Percentiles rank a stretch among this genome's conserved stretches.
Evolutionary conservation across 768 basidiomycete genomes (phyloP).

Genomic region (Leccinum boreale): DNA sequence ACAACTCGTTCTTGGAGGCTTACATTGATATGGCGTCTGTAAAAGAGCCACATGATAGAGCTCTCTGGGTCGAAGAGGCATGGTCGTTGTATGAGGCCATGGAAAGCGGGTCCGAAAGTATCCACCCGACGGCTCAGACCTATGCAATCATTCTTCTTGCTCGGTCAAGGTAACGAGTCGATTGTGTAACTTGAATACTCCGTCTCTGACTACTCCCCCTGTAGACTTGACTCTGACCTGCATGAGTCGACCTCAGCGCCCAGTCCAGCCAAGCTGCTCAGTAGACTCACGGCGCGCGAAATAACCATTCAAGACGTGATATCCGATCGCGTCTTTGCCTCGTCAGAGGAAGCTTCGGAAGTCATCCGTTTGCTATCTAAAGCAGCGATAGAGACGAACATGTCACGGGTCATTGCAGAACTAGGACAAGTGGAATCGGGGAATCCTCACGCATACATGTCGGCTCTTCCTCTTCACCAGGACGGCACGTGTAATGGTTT

Average conservation of each 20-base stretch:
- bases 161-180: conserved; percentile 45
- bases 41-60: conserved; percentile 42
- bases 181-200: conserved; percentile 33
- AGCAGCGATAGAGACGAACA: conserved; percentile 55
- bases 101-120: conserved; percentile 45
- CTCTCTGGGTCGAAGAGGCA: conserved; percentile 60
- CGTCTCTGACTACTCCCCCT: conserved; percentile 15
- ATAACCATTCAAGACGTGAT: conserved; percentile 52
- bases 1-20: conserved; percentile 66
- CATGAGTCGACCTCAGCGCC: conserved; percentile 14
- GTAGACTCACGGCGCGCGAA: conserved; percentile 44
- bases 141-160: conserved; percentile 69
- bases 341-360: conserved; percentile 52
- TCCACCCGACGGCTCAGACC: conserved; percentile 52
- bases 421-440: conserved; percentile 62
- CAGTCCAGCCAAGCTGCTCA: conserved; percentile 36
- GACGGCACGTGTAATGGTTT: conserved; percentile 98
- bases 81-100: conserved; percentile 59
- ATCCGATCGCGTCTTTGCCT: conserved; percentile 52
- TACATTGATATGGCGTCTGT: conserved; percentile 56
- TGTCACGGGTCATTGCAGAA: conserved; percentile 48
- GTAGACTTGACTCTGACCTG: conserved; percentile 39
- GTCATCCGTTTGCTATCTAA: conserved; percentile 56
- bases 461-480: conserved; percentile 88
- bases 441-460: conserved; percentile 54